These are phyloP conservation scores for Eimeria falciformis DNA, from an alignment of 169 alveolate genomes.

Conservation along the genomic window DNA sequence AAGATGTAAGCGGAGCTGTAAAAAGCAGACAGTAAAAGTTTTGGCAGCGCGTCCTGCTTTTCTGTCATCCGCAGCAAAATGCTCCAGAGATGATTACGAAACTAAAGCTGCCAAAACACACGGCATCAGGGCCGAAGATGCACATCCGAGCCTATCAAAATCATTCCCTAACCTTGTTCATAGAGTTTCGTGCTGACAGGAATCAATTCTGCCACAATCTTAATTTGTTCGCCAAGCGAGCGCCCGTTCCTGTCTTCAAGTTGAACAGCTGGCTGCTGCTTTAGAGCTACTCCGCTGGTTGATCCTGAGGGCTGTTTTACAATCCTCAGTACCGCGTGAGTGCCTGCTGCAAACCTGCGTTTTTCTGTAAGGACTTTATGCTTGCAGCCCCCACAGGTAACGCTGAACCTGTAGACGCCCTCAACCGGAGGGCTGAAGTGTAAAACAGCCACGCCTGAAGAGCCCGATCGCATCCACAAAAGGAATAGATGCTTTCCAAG, in stretches of 20 bases:
- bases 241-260: slow-evolving; percentile 27
- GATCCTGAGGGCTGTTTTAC: slow-evolving; percentile 59
- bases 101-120: no score
- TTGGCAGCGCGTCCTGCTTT: no score
- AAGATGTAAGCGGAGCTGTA: slow-evolving; percentile 36
- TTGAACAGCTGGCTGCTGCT: slow-evolving; percentile 64
- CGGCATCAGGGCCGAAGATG: no score
- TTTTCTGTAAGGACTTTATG: slow-evolving; percentile 31
- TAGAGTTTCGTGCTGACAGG: neutral
- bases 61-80: neutral
- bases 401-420: slow-evolving; percentile 49
- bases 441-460: slow-evolving; percentile 59
- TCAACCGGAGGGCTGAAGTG: slow-evolving; percentile 58
- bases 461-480: neutral
- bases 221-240: slow-evolving; percentile 11
- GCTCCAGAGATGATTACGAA: no score
- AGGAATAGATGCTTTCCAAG: no score
- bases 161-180: no score
- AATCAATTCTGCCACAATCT: slow-evolving; percentile 15
- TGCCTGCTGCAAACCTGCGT: slow-evolving; percentile 46
- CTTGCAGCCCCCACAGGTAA: slow-evolving; percentile 60
- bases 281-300: slow-evolving; percentile 25
- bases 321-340: slow-evolving; percentile 8
- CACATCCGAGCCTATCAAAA: no score
- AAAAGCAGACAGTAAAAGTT: neutral